Conservation (phyloP, 1,284 basidiomycete genomes). For the Heterobasidion annosum region DNA sequence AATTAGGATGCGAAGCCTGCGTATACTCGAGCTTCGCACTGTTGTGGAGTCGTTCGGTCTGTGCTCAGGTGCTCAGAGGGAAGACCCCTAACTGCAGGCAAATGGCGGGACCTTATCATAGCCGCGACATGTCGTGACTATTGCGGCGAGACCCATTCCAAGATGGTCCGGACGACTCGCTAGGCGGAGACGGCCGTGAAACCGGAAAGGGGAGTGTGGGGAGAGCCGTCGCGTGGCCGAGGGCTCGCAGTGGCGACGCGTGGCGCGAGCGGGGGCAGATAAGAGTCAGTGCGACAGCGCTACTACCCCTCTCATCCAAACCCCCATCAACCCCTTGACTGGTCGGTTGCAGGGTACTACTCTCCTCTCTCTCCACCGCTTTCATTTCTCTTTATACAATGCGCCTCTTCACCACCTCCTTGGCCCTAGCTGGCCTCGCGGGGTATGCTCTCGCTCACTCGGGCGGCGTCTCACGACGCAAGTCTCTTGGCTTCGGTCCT, state of each 20-base stretch:
- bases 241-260: not conserved
- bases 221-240: not conserved
- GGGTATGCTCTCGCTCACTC: slow-evolving; percentile 21
- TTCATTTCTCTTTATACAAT: slow-evolving; percentile 10
- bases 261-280: not conserved
- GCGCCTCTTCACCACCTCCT: slow-evolving; percentile 23
- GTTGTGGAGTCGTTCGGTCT: no score
- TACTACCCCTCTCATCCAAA: not conserved
- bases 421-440: slow-evolving; percentile 27
- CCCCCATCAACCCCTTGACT: slow-evolving; percentile 8
- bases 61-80: no score
- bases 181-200: not conserved
- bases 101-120: no score
- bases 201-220: not conserved
- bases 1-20: no score
- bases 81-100: no score
- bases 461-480: slow-evolving; percentile 38
- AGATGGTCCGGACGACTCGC: not conserved
- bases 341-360: slow-evolving; percentile 3
- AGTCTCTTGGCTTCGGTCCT: slow-evolving; percentile 78
- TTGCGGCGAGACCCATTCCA: no score
- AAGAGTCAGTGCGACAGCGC: not conserved
- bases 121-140: no score
- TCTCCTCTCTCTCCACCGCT: not conserved
- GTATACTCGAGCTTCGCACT: no score